A percentile compares a stretch with the other conserved stretches of the same genome.
Conservation (phyloP, 177 flowering plant genomes). For the Vitis hybrid region DNA sequence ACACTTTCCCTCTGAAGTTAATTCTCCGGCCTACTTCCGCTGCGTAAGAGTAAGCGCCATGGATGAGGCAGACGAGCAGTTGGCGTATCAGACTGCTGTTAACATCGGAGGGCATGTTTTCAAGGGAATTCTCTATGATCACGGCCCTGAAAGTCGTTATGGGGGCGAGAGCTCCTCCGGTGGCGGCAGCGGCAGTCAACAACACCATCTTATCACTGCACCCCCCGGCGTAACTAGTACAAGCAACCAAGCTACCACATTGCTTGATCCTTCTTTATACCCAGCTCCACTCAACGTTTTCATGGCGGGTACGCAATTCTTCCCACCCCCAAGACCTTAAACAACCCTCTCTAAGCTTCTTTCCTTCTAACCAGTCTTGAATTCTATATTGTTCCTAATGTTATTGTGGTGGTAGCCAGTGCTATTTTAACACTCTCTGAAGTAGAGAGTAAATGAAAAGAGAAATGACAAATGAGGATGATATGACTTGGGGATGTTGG, state of each 20-base stretch:
- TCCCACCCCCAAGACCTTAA: slow-evolving; percentile 63
- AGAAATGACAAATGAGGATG: neutral
- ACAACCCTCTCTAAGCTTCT: neutral
- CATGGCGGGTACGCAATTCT: slow-evolving; percentile 78
- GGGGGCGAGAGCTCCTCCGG: slow-evolving; percentile 33
- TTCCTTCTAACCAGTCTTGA: neutral
- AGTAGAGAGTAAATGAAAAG: neutral
- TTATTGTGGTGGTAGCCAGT: neutral
- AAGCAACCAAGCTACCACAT: slow-evolving; percentile 10
- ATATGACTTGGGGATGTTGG: slow-evolving; percentile 9
- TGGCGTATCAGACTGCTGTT: slow-evolving; percentile 73
- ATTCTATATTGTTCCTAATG: neutral
- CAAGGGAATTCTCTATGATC: slow-evolving; percentile 69
- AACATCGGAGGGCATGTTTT: slow-evolving; percentile 71
- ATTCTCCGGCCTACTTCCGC: slow-evolving; percentile 61
- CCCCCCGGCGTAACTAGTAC: slow-evolving; percentile 21
- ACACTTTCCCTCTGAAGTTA: slow-evolving; percentile 68
- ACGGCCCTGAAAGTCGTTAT: slow-evolving; percentile 50
- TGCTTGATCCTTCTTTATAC: slow-evolving; percentile 47
- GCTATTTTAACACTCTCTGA: neutral
- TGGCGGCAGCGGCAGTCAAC: slow-evolving; percentile 29
- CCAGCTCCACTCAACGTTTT: slow-evolving; percentile 65
- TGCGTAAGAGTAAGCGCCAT: slow-evolving; percentile 67
- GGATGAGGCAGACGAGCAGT: slow-evolving; percentile 56
- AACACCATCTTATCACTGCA: slow-evolving; percentile 37